These are phyloP conservation scores for Carex parvula DNA, from an alignment of 176 grass and related monocot genomes.

Conservation along the genomic window DNA sequence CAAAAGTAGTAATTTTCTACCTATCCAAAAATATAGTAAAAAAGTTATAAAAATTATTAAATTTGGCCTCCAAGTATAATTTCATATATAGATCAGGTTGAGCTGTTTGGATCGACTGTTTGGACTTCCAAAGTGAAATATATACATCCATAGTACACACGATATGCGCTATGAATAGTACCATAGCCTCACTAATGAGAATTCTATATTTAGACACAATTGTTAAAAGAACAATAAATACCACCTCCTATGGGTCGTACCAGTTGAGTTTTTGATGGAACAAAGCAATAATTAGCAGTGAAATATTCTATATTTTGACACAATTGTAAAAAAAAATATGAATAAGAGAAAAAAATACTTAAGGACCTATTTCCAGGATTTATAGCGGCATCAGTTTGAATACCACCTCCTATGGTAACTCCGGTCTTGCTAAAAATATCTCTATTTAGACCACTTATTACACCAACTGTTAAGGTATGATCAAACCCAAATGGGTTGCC, in stretches of 20 bases:
- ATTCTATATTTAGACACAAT: too few relatives aligned
- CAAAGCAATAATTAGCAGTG: not conserved
- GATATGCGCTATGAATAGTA: too few relatives aligned
- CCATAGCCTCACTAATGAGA: too few relatives aligned
- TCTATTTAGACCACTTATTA: slow-evolving; percentile 92
- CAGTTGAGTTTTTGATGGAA: not conserved
- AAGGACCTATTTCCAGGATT: slow-evolving; percentile 92
- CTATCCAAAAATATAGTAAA: too few relatives aligned
- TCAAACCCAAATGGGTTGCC: slow-evolving; percentile 99
- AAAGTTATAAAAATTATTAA: too few relatives aligned
- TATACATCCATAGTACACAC: too few relatives aligned
- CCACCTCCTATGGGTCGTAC: not conserved
- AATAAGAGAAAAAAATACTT: not conserved
- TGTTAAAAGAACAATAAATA: too few relatives aligned
- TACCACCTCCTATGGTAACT: slow-evolving; percentile 88
- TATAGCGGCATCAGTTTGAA: slow-evolving; percentile 97
- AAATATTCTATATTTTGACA: not conserved
- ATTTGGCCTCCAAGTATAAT: too few relatives aligned
- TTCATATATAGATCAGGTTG: too few relatives aligned
- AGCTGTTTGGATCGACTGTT: too few relatives aligned
- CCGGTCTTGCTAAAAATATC: slow-evolving; percentile 95
- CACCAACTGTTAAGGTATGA: slow-evolving; percentile 85
- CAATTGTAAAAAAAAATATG: not conserved
- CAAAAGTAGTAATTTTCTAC: too few relatives aligned
- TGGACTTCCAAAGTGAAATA: too few relatives aligned